Conservation (phyloP, 345 rosid species). For the Corchorus capsularis region DNA sequence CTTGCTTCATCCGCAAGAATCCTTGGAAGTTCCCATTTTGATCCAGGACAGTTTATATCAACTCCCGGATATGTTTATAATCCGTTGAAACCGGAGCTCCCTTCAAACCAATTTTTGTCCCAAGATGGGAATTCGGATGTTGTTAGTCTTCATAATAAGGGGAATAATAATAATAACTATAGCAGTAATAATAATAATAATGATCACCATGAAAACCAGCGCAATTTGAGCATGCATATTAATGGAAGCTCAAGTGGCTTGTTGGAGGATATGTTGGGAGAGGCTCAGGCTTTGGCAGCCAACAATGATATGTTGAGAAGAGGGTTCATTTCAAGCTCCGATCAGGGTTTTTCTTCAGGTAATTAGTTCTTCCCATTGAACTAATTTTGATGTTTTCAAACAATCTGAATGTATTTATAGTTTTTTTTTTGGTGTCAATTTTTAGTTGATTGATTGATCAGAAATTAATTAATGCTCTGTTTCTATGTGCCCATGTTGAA, state of each 20-base stretch:
- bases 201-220: background rate
- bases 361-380: slow-evolving; percentile 13
- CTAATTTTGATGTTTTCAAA: too few species aligned
- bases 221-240: slow-evolving; percentile 18
- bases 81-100: slow-evolving; percentile 60
- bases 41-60: slow-evolving; percentile 33
- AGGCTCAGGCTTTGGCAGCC: slow-evolving; percentile 41
- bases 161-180: background rate
- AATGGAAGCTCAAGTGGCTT: slow-evolving; percentile 32
- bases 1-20: slow-evolving; percentile 20
- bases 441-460: too few species aligned
- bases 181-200: background rate
- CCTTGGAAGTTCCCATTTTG: slow-evolving; percentile 27
- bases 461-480: too few species aligned
- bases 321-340: slow-evolving; percentile 28
- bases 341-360: slow-evolving; percentile 36
- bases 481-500: too few species aligned
- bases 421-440: background rate
- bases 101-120: slow-evolving; percentile 63
- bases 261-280: slow-evolving; percentile 60
- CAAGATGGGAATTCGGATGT: slow-evolving; percentile 27
- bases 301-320: slow-evolving; percentile 35
- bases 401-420: background rate
- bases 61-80: slow-evolving; percentile 27
- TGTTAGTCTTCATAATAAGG: slow-evolving; percentile 13